These are phyloP conservation scores for Cytospora schulzeri DNA, from an alignment of 2,329 filamentous ascomycete species.

Conservation along the genomic window DNA sequence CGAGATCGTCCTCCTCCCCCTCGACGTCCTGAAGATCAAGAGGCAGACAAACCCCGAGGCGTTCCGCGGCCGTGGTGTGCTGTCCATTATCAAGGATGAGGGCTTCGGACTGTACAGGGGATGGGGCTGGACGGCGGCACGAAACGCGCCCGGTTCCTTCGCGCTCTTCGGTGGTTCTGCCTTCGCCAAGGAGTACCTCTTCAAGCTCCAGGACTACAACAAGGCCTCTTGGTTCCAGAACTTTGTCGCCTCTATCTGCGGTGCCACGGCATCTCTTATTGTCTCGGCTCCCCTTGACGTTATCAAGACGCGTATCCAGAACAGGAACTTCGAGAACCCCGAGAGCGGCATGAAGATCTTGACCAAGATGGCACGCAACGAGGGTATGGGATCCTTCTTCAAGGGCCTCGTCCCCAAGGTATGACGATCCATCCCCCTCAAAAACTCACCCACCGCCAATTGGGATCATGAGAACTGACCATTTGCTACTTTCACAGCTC, in stretches of 20 bases:
- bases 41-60: slow-evolving; percentile 98
- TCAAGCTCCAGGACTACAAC: slow-evolving; percentile 91
- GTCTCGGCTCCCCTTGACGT: slow-evolving; percentile 97
- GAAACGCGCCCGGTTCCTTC: slow-evolving; percentile 96
- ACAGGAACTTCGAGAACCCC: slow-evolving; percentile 97
- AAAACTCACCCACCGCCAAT: too few relatives aligned
- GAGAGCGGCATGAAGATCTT: slow-evolving; percentile 92
- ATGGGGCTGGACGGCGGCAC: slow-evolving; percentile 95
- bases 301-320: slow-evolving; percentile 98
- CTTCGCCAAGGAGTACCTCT: slow-evolving; percentile 96
- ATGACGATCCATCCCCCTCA: slow-evolving; percentile 30
- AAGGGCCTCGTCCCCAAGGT: slow-evolving; percentile 94
- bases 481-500: slow-evolving; percentile 52
- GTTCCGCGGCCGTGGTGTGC: slow-evolving; percentile 88
- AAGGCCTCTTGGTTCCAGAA: slow-evolving; percentile 92
- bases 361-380: slow-evolving; percentile 88
- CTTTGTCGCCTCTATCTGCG: slow-evolving; percentile 93
- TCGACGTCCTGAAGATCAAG: slow-evolving; percentile 99
- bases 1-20: slow-evolving; percentile 90
- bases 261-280: slow-evolving; percentile 90
- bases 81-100: slow-evolving; percentile 89
- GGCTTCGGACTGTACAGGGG: slow-evolving; percentile 95
- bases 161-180: slow-evolving; percentile 97
- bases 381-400: slow-evolving; percentile 88
- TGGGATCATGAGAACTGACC: background rate